Percentiles rank a stretch among this genome's conserved stretches.
These are phyloP conservation scores for Paxillus rubicundulus DNA, from an alignment of 768 basidiomycete species.

Conservation along the genomic window DNA sequence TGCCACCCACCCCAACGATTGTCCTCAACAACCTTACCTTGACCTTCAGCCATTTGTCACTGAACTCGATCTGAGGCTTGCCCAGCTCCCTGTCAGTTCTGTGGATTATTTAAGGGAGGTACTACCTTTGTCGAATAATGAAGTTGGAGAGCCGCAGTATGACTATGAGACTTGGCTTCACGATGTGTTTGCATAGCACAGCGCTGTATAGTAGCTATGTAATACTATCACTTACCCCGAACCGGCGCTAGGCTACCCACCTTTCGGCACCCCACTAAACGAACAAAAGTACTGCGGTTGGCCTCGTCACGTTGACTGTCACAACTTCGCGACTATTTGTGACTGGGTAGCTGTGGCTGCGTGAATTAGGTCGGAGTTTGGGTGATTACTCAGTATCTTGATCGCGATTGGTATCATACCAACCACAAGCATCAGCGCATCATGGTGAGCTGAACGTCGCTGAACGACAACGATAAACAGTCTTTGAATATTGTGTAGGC, in stretches of 20 bases:
- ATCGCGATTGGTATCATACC: not conserved
- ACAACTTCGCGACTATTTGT: too few relatives aligned
- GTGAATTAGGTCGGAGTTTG: not conserved
- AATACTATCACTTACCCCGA: not conserved
- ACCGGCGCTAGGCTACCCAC: too few relatives aligned
- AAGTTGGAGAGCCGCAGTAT: slow-evolving; percentile 62
- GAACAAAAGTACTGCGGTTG: too few relatives aligned
- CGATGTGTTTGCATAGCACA: slow-evolving; percentile 61
- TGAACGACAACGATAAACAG: not conserved
- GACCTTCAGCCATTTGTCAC: slow-evolving; percentile 79
- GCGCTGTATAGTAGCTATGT: not conserved
- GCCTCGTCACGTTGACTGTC: too few relatives aligned
- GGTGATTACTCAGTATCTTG: not conserved
- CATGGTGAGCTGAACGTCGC: slow-evolving; percentile 24
- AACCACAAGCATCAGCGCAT: slow-evolving; percentile 1
- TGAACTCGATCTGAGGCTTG: slow-evolving; percentile 86
- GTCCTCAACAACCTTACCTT: not conserved
- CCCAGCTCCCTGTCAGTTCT: slow-evolving; percentile 69
- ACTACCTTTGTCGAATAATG: slow-evolving; percentile 62
- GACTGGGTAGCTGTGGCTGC: too few relatives aligned
- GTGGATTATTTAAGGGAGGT: slow-evolving; percentile 81
- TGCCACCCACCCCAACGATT: not conserved
- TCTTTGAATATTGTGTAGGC: slow-evolving; percentile 16
- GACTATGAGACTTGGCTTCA: slow-evolving; percentile 84
- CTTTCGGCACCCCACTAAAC: too few relatives aligned